These are phyloP conservation scores for Sicyos edulis DNA, from an alignment of 306 rosid species.

Conservation along the genomic window DNA sequence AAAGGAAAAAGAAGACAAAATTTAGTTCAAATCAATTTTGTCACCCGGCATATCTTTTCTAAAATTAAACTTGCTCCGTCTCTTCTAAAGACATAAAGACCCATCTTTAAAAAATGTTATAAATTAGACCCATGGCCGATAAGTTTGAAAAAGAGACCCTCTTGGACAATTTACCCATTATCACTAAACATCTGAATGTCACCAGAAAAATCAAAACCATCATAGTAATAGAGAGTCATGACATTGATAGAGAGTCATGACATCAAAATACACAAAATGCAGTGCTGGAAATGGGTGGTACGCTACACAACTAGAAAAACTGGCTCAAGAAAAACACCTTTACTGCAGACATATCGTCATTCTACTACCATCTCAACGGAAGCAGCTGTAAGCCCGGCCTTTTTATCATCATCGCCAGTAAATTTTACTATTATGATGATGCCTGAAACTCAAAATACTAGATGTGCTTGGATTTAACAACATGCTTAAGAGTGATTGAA, in stretches of 20 bases:
- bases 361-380: constrained; percentile 57
- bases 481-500: not conserved
- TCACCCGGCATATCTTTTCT: no score
- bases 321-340: constrained; percentile 68
- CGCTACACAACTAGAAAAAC: constrained; percentile 10
- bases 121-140: no score
- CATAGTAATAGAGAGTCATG: no score
- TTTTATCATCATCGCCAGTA: constrained; percentile 73
- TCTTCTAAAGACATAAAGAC: no score
- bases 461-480: not conserved
- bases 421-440: not conserved
- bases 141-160: no score
- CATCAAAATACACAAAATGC: not conserved
- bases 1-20: no score
- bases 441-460: not conserved
- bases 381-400: constrained; percentile 93
- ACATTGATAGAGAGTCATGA: not conserved
- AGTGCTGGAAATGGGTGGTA: not conserved
- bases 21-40: no score
- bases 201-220: no score
- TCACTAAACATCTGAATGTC: no score
- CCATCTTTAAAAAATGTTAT: no score
- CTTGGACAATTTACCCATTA: no score
- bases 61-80: no score
- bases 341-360: constrained; percentile 44